These are phyloP conservation scores for Rhizoclosmatium globosum DNA, from an alignment of 192 early-diverging fungal species.

Conservation along the genomic window DNA sequence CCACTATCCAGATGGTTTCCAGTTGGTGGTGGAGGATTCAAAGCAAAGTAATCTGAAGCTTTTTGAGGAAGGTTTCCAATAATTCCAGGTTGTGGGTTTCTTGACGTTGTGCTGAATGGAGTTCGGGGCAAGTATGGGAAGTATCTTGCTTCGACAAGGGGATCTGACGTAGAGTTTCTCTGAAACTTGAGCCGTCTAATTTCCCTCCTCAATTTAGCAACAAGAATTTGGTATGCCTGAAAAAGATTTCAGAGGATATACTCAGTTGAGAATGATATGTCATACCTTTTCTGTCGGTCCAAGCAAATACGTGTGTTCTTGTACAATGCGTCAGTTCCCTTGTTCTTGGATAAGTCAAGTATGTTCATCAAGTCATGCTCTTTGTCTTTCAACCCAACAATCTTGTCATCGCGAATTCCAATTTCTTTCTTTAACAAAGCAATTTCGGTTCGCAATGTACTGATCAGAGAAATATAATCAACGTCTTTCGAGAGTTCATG, in stretches of 20 bases:
- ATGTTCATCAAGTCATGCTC: constrained; percentile 31
- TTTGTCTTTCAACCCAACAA: constrained; percentile 21
- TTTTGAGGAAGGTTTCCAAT: constrained; percentile 50
- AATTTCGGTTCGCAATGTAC: constrained; percentile 30
- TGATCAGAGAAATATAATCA: constrained; percentile 28
- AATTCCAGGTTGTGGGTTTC: constrained; percentile 45
- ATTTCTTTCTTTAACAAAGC: constrained; percentile 30
- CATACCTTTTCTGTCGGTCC: constrained; percentile 58
- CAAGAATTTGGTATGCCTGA: constrained; percentile 57
- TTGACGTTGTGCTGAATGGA: constrained; percentile 36
- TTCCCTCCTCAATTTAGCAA: constrained; percentile 51
- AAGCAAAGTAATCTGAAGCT: constrained; percentile 51
- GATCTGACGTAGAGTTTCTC: constrained; percentile 54
- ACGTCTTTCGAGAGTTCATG: constrained; percentile 1
- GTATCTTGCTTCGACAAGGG: constrained; percentile 53
- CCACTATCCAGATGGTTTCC: constrained; percentile 60
- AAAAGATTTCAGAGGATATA: background rate
- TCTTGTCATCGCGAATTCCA: constrained; percentile 32
- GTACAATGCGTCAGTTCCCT: constrained; percentile 36
- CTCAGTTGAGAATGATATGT: background rate
- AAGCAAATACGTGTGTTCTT: constrained; percentile 47
- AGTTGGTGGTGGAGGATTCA: constrained; percentile 58
- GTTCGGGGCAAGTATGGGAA: constrained; percentile 58
- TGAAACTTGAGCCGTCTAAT: constrained; percentile 56
- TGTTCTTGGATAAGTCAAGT: constrained; percentile 5